phyloP scores from a whole-genome alignment of 257 asterid genomes.

The Catharanthus roseus region DNA sequence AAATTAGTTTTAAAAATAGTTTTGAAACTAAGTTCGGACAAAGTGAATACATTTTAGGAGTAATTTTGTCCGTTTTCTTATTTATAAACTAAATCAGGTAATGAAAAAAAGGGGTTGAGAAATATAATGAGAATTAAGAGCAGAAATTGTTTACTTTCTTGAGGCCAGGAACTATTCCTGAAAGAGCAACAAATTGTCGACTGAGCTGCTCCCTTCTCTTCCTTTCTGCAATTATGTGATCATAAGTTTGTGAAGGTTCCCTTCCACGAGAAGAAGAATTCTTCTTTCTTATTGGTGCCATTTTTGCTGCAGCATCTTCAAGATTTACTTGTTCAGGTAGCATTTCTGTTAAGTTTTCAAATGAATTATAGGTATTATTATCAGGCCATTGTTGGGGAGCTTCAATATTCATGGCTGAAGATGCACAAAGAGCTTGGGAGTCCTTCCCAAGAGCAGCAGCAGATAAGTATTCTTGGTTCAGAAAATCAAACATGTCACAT shows the following conservation, averaged over 20 bases:
- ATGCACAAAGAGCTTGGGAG: background rate
- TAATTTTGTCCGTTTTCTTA: too few relatives aligned
- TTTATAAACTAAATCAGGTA: too few relatives aligned
- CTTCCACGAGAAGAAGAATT: background rate
- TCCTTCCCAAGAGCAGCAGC: conserved; percentile 7
- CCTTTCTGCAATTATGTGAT: conserved; percentile 22
- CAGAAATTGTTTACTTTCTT: conserved; percentile 16
- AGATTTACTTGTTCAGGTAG: conserved; percentile 6
- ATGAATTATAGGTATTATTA: conserved; percentile 12
- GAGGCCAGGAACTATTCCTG: conserved; percentile 25
- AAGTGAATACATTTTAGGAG: too few relatives aligned
- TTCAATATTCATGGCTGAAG: background rate
- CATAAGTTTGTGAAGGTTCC: conserved; percentile 17
- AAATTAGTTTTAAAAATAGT: too few relatives aligned
- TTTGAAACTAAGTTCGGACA: too few relatives aligned
- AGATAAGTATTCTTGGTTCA: conserved; percentile 11
- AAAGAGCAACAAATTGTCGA: conserved; percentile 23
- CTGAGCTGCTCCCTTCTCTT: conserved; percentile 27
- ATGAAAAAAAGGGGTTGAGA: background rate
- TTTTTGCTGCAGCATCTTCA: background rate
- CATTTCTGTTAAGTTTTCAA: conserved; percentile 5
- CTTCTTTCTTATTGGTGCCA: background rate
- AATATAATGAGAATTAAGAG: background rate
- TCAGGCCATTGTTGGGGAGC: background rate
- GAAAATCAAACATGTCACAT: conserved; percentile 9